Evolutionary conservation across 1,284 basidiomycete genomes (phyloP).

Genomic region (Cutaneotrichosporon cutaneum): DNA sequence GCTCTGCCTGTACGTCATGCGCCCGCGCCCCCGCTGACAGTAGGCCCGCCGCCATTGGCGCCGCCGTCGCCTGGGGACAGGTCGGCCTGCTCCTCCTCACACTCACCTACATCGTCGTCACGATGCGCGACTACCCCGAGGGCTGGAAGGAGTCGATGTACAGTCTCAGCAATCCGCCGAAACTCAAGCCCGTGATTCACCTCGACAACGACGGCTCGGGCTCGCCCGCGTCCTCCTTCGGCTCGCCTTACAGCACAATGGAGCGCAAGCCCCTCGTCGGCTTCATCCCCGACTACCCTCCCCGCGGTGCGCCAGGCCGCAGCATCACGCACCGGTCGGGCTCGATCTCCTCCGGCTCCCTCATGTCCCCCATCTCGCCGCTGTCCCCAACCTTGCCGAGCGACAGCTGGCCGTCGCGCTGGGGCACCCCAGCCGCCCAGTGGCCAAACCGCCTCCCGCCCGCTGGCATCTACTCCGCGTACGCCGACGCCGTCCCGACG

Average conservation of each 20-base stretch:
- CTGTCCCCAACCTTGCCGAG: not conserved
- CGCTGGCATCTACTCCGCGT: not conserved
- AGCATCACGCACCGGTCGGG: not conserved
- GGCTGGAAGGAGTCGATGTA: constrained; percentile 4
- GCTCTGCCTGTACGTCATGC: constrained; percentile 4
- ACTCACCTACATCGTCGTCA: not conserved
- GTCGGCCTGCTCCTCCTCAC: constrained; percentile 2
- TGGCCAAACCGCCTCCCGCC: not conserved
- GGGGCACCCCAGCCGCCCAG: not conserved
- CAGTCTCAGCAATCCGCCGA: not conserved
- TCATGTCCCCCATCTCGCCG: not conserved
- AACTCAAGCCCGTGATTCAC: not conserved
- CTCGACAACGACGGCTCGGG: not conserved
- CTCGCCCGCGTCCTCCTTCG: not conserved
- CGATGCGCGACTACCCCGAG: constrained; percentile 1
- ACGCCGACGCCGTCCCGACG: not conserved
- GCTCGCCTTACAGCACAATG: not conserved
- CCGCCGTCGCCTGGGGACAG: not conserved
- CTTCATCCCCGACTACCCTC: not conserved
- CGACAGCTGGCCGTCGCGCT: not conserved
- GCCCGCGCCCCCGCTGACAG: not conserved
- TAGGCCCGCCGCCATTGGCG: constrained; percentile 1
- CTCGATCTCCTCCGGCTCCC: not conserved
- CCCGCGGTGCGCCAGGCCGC: not conserved
- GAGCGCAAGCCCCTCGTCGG: constrained; percentile 1